These are phyloP conservation scores for Adenanthera pavonina DNA, from an alignment of 306 rosid genomes.

Conservation along the genomic window DNA sequence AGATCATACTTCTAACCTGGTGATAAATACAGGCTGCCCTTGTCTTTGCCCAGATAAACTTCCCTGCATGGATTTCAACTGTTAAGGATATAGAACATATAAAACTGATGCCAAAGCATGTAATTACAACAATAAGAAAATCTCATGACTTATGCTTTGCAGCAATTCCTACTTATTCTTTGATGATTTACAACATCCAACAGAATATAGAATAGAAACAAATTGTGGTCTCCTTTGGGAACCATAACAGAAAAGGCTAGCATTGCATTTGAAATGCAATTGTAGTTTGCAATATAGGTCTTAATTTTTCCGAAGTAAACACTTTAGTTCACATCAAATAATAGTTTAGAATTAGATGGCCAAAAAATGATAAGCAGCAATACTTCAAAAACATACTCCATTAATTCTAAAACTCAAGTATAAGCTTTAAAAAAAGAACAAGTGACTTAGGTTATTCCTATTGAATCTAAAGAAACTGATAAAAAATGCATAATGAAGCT, in stretches of 20 bases:
- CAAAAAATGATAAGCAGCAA: background rate
- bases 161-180: slow-evolving; percentile 17
- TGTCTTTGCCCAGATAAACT: slow-evolving; percentile 93
- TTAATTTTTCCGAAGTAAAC: slow-evolving; percentile 20
- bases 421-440: background rate
- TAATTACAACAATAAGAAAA: slow-evolving; percentile 18
- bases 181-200: background rate
- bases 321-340: background rate
- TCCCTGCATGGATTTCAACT: slow-evolving; percentile 71
- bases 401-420: background rate
- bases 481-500: background rate
- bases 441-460: background rate
- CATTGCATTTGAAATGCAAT: background rate
- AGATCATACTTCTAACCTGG: slow-evolving; percentile 85
- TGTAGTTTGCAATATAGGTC: slow-evolving; percentile 16
- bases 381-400: background rate
- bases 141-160: slow-evolving; percentile 14
- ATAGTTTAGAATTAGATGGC: background rate
- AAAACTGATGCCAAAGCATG: slow-evolving; percentile 41
- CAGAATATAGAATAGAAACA: background rate
- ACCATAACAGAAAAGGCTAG: slow-evolving; percentile 14
- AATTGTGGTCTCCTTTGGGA: background rate
- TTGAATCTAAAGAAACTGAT: background rate
- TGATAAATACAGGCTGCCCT: slow-evolving; percentile 93
- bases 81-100: slow-evolving; percentile 34